Base-by-base conservation (phyloP, 2,329 filamentous ascomycete species). In the Westerdykella aurantiaca region DNA sequence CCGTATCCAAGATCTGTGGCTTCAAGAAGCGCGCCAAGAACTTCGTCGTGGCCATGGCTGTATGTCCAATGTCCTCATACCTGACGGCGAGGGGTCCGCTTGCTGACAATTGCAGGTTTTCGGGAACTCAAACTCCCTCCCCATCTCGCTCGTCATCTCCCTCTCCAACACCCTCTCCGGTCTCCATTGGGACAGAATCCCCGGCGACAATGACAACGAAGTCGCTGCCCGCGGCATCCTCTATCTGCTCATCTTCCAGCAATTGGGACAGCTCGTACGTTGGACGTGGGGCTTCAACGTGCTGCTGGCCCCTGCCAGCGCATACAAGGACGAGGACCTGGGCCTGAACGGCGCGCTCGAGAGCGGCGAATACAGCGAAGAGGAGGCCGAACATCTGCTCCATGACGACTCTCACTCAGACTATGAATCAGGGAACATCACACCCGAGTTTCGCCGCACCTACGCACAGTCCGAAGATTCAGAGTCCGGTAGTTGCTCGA, bases 261-360 rank as follows among this genome's bases (percentile, higher is more conserved):
- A 98, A 66, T 80, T 98, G 3, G 93, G 93, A 17, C 93, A 98
- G 69, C 74, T 97, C 21, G 83, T 98, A 16, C 81, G 93, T 46
- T 98, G 93, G 93, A 96, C 88, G 50, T 98, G 93, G 93, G 93
- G 93, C 10, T 97, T 95, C 67, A 89, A 95, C 58, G 83, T 97
- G 31, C 75, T 98, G 14, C 75, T 98, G n/a, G 90, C 90, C 14
- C 88, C 91, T 14, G 85, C 88, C 53, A 81, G 84, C 39, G 79
- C 79, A 49, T 88, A 87, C 58, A 73, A 77, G 11, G 81, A 86
- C 42, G 83, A 86, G 46, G 74, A 79, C 33, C 62, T 56, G 9
- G 69, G 69, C 22, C 61, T 59, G 35, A 63, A 67, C 38, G 57
- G 63, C 6, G 55, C 58, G 14, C 60, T 72, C 38, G 72, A 75